Conservation (phyloP, 106 monocot species). For the Dioscorea dumetorum region DNA sequence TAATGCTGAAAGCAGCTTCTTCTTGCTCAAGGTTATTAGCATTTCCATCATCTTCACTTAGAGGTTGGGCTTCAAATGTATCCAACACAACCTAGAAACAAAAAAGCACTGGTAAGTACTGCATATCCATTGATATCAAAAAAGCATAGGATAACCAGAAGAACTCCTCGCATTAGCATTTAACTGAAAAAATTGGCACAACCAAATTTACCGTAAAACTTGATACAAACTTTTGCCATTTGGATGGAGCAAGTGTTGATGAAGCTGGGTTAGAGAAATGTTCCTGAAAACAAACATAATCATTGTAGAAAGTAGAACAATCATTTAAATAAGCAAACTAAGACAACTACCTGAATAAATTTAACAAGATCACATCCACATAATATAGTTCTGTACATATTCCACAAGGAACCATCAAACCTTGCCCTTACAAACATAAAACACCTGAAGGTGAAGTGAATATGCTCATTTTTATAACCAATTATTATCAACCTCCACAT, state of each 20-base stretch:
- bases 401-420: too few relatives aligned
- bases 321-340: background rate
- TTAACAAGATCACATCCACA: background rate
- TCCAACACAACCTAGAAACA: conserved; percentile 81
- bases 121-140: too few relatives aligned
- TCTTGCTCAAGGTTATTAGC: conserved; percentile 71
- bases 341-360: background rate
- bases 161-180: too few relatives aligned
- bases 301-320: conserved; percentile 3
- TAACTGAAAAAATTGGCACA: too few relatives aligned
- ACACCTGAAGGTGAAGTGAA: too few relatives aligned
- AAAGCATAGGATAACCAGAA: too few relatives aligned
- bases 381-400: too few relatives aligned
- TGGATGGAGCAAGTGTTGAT: conserved; percentile 42
- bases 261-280: conserved; percentile 76
- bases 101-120: background rate
- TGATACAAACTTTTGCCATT: conserved; percentile 91
- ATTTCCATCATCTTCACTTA: conserved; percentile 93
- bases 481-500: too few relatives aligned
- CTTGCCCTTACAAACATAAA: too few relatives aligned
- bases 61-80: conserved; percentile 96
- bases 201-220: conserved; percentile 51
- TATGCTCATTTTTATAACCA: too few relatives aligned
- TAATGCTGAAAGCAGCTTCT: conserved; percentile 87
- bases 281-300: conserved; percentile 37